Evolutionary conservation across 2,329 filamentous ascomycete species (phyloP).

Genomic region (Cryoendolithus antarcticus): DNA sequence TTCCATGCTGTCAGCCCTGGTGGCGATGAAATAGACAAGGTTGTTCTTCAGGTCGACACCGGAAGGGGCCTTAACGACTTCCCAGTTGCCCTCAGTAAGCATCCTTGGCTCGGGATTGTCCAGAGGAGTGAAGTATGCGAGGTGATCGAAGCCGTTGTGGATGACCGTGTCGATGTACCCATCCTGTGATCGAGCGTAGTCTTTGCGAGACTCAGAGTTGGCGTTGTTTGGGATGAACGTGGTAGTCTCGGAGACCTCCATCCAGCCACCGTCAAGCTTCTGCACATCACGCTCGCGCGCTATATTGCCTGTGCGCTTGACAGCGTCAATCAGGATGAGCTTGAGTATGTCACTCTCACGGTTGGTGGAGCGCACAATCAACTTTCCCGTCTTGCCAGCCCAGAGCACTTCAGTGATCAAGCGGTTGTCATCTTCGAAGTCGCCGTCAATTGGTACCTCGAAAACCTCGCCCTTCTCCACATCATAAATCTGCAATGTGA

Average conservation of each 20-base stretch:
- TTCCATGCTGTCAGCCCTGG: constrained; percentile 77
- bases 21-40: constrained; percentile 79
- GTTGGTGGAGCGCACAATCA: constrained; percentile 85
- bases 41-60: constrained; percentile 76
- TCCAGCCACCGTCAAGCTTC: constrained; percentile 89
- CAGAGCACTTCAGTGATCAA: constrained; percentile 90
- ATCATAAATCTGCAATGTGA: constrained; percentile 82
- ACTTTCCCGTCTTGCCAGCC: constrained; percentile 61
- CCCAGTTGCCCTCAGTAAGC: constrained; percentile 83
- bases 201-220: constrained; percentile 58
- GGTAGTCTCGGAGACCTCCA: constrained; percentile 82
- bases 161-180: constrained; percentile 91
- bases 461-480: constrained; percentile 66
- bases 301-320: constrained; percentile 58
- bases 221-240: constrained; percentile 61
- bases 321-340: constrained; percentile 73
- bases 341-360: constrained; percentile 85
- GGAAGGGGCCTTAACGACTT: constrained; percentile 75
- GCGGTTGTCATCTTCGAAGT: constrained; percentile 68
- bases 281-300: constrained; percentile 69
- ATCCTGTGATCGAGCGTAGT: constrained; percentile 44
- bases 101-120: constrained; percentile 71
- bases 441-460: constrained; percentile 60
- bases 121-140: constrained; percentile 85
- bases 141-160: constrained; percentile 73